phyloP scores from a whole-genome alignment of 805 yeast genomes.

The Novakomyces olei region DNA sequence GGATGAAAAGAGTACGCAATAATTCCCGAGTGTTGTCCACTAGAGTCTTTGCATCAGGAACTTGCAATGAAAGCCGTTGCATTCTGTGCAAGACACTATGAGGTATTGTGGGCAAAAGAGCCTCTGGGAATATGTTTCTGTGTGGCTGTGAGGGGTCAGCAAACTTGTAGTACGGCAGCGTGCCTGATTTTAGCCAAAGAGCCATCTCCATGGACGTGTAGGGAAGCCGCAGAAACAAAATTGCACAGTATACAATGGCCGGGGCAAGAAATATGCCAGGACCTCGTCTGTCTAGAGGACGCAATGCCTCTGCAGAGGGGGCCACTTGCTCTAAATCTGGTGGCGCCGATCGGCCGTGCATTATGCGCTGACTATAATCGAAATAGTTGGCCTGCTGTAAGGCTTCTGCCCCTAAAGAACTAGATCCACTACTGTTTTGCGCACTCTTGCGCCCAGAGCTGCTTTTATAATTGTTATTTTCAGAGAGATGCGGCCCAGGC shows the following conservation, averaged over 20 bases:
- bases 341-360: background rate
- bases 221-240: constrained; percentile 2
- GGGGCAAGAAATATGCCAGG: background rate
- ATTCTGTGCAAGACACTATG: background rate
- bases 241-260: background rate
- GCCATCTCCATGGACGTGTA: background rate
- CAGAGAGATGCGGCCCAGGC: background rate
- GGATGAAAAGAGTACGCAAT: no score
- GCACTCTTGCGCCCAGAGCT: background rate
- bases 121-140: background rate
- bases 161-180: background rate
- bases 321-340: background rate
- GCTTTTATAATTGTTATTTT: constrained; percentile 3
- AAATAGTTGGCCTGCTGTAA: background rate
- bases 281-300: background rate
- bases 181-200: background rate
- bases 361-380: background rate
- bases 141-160: background rate
- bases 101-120: background rate
- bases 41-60: background rate
- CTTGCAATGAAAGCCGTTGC: no score
- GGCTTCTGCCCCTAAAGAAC: background rate
- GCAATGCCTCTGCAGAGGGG: background rate
- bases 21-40: no score
- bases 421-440: background rate